Percentiles rank a stretch among this genome's conserved stretches.
Conservation (phyloP, 2,329 filamentous ascomycete genomes). For the Pezicula radicicola region DNA sequence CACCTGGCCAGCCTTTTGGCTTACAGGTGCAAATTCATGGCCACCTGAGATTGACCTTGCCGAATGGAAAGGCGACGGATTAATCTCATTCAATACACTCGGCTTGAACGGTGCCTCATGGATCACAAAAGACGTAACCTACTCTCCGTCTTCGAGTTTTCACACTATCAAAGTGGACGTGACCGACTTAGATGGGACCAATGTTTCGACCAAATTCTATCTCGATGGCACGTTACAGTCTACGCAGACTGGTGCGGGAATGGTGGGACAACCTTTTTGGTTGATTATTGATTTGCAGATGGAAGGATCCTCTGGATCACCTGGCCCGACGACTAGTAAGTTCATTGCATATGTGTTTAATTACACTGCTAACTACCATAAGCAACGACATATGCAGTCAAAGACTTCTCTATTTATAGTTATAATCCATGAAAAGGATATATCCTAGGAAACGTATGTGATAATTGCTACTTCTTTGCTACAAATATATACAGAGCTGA, state of each 20-base stretch:
- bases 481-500: too few species aligned
- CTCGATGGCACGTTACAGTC: constrained; percentile 46
- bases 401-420: constrained; percentile 7
- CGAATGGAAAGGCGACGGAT: constrained; percentile 55
- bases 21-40: constrained; percentile 52
- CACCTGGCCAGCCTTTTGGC: constrained; percentile 59
- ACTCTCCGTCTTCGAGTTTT: constrained; percentile 40
- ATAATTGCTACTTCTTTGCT: too few species aligned
- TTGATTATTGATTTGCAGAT: constrained; percentile 17
- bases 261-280: constrained; percentile 40
- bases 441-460: too few species aligned
- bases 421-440: constrained; percentile 5
- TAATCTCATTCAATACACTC: constrained; percentile 55
- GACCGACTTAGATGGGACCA: constrained; percentile 44
- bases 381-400: constrained; percentile 7
- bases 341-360: background rate
- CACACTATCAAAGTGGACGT: constrained; percentile 49
- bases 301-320: constrained; percentile 15
- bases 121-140: constrained; percentile 42
- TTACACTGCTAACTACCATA: background rate
- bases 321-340: constrained; percentile 11
- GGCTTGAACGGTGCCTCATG: constrained; percentile 41
- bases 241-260: constrained; percentile 47
- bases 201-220: constrained; percentile 51
- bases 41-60: constrained; percentile 59